A percentile compares a stretch with the other conserved stretches of the same genome.
Evolutionary conservation across 495 filamentous ascomycete species (phyloP).

Genomic region (Thozetella sp.): DNA sequence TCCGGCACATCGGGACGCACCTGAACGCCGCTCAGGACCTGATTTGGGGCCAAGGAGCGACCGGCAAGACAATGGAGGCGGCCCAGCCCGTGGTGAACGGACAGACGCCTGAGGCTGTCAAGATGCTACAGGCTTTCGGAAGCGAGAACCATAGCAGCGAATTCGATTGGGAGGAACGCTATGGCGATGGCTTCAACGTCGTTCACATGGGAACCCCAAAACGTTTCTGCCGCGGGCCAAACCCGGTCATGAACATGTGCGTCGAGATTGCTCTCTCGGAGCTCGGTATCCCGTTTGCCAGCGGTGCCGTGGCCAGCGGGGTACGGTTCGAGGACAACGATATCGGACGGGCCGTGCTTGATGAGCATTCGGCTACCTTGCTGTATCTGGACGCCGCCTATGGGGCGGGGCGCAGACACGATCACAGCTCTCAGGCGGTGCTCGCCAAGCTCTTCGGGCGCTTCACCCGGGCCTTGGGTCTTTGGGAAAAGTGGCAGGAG

Average conservation of each 20-base stretch:
- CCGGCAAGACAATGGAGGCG: slow-evolving; percentile 56
- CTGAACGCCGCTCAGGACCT: slow-evolving; percentile 57
- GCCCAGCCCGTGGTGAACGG: slow-evolving; percentile 71
- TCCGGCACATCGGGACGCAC: slow-evolving; percentile 87
- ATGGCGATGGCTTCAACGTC: slow-evolving; percentile 86
- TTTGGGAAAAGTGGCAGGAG: slow-evolving; percentile 35
- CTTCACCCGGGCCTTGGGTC: slow-evolving; percentile 35
- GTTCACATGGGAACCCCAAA: slow-evolving; percentile 66
- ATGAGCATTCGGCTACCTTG: slow-evolving; percentile 52
- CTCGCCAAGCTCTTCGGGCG: slow-evolving; percentile 34
- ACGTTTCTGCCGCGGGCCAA: slow-evolving; percentile 52
- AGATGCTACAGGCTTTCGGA: slow-evolving; percentile 78
- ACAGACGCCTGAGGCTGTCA: slow-evolving; percentile 63
- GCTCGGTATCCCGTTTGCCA: slow-evolving; percentile 55
- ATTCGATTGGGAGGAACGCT: slow-evolving; percentile 79
- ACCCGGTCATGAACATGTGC: slow-evolving; percentile 57
- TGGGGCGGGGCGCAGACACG: slow-evolving; percentile 21
- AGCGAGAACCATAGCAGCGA: slow-evolving; percentile 73
- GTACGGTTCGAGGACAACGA: slow-evolving; percentile 60
- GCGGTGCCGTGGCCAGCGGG: slow-evolving; percentile 39
- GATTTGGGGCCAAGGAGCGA: slow-evolving; percentile 95
- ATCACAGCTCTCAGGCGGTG: slow-evolving; percentile 25
- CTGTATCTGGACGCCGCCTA: slow-evolving; percentile 57
- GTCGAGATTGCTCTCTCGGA: slow-evolving; percentile 61
- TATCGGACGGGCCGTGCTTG: slow-evolving; percentile 38